A percentile compares a stretch with the other conserved stretches of the same genome.
These are phyloP conservation scores for Penicillium atrosanguineum DNA, from an alignment of 495 filamentous ascomycete genomes.

Conservation along the genomic window DNA sequence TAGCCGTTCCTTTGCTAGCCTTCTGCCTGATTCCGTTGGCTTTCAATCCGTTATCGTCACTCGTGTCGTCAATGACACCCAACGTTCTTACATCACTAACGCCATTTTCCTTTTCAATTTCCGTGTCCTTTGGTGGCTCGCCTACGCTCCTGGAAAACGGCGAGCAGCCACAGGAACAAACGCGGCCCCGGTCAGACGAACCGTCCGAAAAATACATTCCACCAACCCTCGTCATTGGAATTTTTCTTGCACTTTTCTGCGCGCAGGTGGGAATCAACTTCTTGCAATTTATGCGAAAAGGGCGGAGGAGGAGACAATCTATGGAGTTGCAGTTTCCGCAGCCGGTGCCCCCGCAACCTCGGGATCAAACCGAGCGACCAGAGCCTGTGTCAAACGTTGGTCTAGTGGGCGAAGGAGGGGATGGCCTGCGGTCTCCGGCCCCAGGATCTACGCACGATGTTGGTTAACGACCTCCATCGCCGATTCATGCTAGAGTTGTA, in stretches of 20 bases:
- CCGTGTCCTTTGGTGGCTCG: conserved; percentile 38
- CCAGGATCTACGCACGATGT: not conserved
- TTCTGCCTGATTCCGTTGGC: conserved; percentile 32
- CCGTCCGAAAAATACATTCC: conserved; percentile 28
- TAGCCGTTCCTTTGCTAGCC: conserved; percentile 48
- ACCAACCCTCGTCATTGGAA: conserved; percentile 36
- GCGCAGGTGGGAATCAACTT: conserved; percentile 35
- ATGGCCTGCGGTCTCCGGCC: conserved; percentile 16
- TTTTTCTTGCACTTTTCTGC: conserved; percentile 35
- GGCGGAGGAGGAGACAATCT: conserved; percentile 24
- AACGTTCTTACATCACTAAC: conserved; percentile 32
- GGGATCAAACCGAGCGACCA: conserved; percentile 4
- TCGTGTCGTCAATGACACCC: conserved; percentile 24
- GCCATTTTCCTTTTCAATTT: conserved; percentile 40
- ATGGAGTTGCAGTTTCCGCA: conserved; percentile 27
- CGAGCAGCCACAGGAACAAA: conserved; percentile 7
- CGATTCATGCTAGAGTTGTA: not conserved
- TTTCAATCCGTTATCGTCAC: conserved; percentile 19
- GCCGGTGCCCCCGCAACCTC: conserved; percentile 19
- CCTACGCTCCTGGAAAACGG: conserved; percentile 8
- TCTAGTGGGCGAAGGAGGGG: conserved; percentile 11
- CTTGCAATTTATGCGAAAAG: conserved; percentile 28
- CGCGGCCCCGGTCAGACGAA: not conserved
- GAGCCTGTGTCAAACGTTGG: conserved; percentile 2
- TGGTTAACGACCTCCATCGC: not conserved